phyloP scores from a whole-genome alignment of 2,329 filamentous ascomycete genomes.

The Aspergillus sp. region DNA sequence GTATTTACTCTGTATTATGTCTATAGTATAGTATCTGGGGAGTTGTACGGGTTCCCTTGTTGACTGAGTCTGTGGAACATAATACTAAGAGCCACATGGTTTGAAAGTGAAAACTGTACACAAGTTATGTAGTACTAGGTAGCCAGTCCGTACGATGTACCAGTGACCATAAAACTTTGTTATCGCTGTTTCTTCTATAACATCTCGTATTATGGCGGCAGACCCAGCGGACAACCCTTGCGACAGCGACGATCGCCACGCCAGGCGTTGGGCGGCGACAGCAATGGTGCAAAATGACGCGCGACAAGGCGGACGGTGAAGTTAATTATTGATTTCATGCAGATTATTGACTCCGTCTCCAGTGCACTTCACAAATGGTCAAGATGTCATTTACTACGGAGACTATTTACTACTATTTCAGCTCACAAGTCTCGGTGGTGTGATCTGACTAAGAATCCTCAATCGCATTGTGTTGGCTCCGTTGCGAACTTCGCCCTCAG shows the following conservation, averaged over 20 bases:
- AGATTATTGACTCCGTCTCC: background rate
- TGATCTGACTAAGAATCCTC: conserved; percentile 10
- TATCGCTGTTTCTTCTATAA: too few relatives aligned
- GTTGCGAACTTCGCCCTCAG: too few relatives aligned
- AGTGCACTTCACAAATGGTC: background rate
- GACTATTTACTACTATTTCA: too few relatives aligned
- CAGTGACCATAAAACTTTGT: too few relatives aligned
- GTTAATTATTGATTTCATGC: conserved; percentile 3
- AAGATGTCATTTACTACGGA: background rate
- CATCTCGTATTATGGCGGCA: too few relatives aligned
- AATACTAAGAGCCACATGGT: background rate
- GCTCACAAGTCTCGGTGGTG: background rate
- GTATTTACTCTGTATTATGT: background rate
- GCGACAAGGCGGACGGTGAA: background rate
- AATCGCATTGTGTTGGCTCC: background rate
- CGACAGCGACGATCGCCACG: conserved; percentile 7
- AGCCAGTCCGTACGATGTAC: background rate
- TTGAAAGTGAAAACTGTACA: background rate
- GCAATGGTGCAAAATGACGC: background rate
- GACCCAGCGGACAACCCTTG: conserved; percentile 6
- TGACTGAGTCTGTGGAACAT: conserved; percentile 2
- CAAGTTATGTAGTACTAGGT: background rate
- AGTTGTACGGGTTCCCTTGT: background rate
- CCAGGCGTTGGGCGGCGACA: background rate
- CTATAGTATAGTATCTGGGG: conserved; percentile 2